These are phyloP conservation scores for Emericellopsis atlantica DNA, from an alignment of 2,329 filamentous ascomycete species.

Conservation along the genomic window DNA sequence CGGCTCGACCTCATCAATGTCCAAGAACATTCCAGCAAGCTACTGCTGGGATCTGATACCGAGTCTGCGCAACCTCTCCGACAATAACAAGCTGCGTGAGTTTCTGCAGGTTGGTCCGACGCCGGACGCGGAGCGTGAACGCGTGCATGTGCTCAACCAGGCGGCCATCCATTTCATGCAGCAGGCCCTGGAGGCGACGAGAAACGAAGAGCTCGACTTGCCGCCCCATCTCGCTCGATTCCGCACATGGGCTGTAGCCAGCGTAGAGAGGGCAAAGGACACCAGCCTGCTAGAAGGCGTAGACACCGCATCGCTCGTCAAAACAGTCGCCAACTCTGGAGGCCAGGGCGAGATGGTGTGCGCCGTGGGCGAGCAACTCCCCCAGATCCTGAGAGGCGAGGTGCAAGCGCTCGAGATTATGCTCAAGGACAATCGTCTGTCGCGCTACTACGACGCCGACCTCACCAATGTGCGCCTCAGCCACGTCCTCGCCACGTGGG, in stretches of 20 bases:
- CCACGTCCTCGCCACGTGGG: background rate
- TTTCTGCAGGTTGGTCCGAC: background rate
- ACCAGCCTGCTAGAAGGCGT: background rate
- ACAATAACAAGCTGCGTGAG: slow-evolving; percentile 4
- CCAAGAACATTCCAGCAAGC: slow-evolving; percentile 8
- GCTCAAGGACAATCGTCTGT: slow-evolving; percentile 17
- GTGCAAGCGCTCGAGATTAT: slow-evolving; percentile 23
- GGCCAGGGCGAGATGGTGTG: slow-evolving; percentile 10
- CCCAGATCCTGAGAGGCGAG: slow-evolving; percentile 16
- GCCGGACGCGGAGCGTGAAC: background rate
- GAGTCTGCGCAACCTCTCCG: slow-evolving; percentile 7
- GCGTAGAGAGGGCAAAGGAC: background rate
- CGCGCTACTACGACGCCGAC: slow-evolving; percentile 16
- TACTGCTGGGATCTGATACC: slow-evolving; percentile 12
- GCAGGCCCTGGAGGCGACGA: background rate
- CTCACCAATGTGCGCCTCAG: slow-evolving; percentile 2
- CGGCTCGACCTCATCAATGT: slow-evolving; percentile 2
- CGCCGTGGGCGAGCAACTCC: slow-evolving; percentile 17
- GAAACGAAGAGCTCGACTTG: background rate
- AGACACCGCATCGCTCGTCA: background rate
- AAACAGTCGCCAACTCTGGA: background rate
- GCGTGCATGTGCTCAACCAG: background rate
- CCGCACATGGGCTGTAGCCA: background rate
- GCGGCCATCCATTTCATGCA: background rate
- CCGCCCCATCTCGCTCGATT: background rate